Base-by-base conservation (phyloP, 23 red algal genomes). In the Gracilaria vermiculophylla region DNA sequence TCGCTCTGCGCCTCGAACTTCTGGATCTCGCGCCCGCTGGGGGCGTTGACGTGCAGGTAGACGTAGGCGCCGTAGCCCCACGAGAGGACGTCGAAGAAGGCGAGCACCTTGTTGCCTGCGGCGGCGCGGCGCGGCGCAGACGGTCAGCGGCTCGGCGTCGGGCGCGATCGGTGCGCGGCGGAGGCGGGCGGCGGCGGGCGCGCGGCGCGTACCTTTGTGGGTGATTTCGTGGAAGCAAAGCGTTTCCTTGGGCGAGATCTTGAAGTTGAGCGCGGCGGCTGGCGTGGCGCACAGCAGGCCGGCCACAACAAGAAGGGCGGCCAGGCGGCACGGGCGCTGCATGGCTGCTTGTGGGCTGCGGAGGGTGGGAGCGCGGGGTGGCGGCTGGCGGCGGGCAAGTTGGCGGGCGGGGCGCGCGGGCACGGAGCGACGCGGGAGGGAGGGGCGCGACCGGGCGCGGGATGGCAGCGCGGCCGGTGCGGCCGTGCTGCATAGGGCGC, bases 41-140 rank as follows among this genome's bases (percentile, higher is more conserved):
- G 92, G 23, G 92, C 56, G 19, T 61, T 88, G 10, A 94, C 92
- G 41, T 94, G 75, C 0, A 94, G 53, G 74, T 85, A 80, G 39
- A 94, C 92, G 54, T 94, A 94, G 20, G 92, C 92, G 47, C 92
- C 92, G 50, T 94, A 94, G n/a, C 92, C 92, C 92, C 92, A 94
- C 29, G 92, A 94, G 16, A 94, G 56, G 29, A 94, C 92, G 62
- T 94, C 92, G 53, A 94, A 94, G 58, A 94, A 94, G 16, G 92
- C 92, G 2, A 94, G 73, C 27, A 94, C 92, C 67, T 88, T 94
- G 70, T 94, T 94, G 27, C 88, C 88, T 92, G 29, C 20, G 3
- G 16, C 3, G 25, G 20, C 7, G 35, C 35, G n/a, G n/a, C n/a
- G n/a, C n/a, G n/a, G n/a, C n/a, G n/a, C n/a, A n/a, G n/a, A n/a